Evolutionary conservation across 768 basidiomycete species (phyloP).

Genomic region (Daedaleopsis sinensis): DNA sequence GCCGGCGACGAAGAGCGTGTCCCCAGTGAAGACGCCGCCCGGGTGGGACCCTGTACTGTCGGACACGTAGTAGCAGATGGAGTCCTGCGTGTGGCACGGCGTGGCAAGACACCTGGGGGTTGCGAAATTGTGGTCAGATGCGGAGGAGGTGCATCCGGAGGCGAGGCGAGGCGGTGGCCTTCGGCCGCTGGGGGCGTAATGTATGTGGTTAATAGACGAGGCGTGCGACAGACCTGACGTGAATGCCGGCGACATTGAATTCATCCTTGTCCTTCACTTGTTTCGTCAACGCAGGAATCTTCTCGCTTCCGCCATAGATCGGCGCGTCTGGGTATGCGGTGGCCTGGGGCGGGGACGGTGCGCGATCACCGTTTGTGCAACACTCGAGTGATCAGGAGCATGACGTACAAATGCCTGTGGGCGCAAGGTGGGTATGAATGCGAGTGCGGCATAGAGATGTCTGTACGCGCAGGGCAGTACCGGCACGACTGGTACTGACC

Average conservation of each 20-base stretch:
- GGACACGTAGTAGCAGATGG: constrained; percentile 86
- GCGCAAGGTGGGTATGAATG: neutral
- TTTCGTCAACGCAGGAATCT: constrained; percentile 66
- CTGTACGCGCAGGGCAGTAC: constrained; percentile 3
- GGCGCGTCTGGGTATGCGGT: constrained; percentile 46
- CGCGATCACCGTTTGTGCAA: constrained; percentile 1
- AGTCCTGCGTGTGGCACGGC: constrained; percentile 95
- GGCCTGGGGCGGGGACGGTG: constrained; percentile 37
- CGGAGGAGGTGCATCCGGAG: constrained; percentile 1
- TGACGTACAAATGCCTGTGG: constrained; percentile 51
- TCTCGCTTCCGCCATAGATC: constrained; percentile 80
- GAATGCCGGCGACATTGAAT: constrained; percentile 72
- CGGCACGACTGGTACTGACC: constrained; percentile 41
- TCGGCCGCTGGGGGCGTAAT: no score
- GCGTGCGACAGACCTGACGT: constrained; percentile 52
- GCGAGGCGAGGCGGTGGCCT: no score
- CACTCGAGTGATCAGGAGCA: neutral
- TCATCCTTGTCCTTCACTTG: constrained; percentile 82
- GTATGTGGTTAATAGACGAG: neutral
- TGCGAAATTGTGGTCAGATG: neutral
- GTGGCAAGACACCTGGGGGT: constrained; percentile 73
- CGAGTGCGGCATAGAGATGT: neutral
- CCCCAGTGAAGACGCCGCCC: constrained; percentile 90
- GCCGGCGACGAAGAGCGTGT: constrained; percentile 87
- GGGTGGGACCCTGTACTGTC: constrained; percentile 48